phyloP scores from a whole-genome alignment of 495 filamentous ascomycete species.

The Lichenothelia convexa region DNA sequence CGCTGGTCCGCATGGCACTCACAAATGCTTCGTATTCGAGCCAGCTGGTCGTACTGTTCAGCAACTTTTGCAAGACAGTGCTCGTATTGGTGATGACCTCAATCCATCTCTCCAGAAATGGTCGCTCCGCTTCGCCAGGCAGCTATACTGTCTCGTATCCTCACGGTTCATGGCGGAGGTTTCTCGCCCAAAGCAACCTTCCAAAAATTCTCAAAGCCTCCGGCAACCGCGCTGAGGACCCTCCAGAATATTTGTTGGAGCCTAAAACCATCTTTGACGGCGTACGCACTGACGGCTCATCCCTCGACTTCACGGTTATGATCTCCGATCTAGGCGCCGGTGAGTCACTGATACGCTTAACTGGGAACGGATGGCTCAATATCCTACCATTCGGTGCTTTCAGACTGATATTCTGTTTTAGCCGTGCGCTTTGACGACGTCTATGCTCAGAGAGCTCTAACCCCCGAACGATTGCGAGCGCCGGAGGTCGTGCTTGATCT shows the following conservation, averaged over 20 bases:
- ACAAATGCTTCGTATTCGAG: conserved; percentile 21
- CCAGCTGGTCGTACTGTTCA: not conserved
- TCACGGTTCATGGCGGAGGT: no score
- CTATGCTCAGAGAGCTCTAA: not conserved
- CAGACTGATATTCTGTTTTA: not conserved
- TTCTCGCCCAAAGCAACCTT: no score
- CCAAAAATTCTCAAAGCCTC: not conserved
- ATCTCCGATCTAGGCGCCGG: not conserved
- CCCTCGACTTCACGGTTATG: not conserved
- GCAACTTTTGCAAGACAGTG: not conserved
- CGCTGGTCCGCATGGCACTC: conserved; percentile 10
- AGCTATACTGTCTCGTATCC: no score
- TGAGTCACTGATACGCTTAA: not conserved
- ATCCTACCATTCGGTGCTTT: not conserved
- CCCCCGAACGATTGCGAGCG: not conserved
- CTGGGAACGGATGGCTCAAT: no score
- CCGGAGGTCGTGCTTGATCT: not conserved
- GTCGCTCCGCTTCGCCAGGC: no score
- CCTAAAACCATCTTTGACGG: not conserved
- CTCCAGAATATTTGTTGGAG: not conserved
- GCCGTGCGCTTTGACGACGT: not conserved
- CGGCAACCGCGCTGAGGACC: not conserved
- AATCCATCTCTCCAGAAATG: no score
- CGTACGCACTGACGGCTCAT: not conserved
- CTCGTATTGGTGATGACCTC: not conserved